These are phyloP conservation scores for Acanthamoeba castellanii DNA, from an alignment of 208 protist species.

Conservation along the genomic window DNA sequence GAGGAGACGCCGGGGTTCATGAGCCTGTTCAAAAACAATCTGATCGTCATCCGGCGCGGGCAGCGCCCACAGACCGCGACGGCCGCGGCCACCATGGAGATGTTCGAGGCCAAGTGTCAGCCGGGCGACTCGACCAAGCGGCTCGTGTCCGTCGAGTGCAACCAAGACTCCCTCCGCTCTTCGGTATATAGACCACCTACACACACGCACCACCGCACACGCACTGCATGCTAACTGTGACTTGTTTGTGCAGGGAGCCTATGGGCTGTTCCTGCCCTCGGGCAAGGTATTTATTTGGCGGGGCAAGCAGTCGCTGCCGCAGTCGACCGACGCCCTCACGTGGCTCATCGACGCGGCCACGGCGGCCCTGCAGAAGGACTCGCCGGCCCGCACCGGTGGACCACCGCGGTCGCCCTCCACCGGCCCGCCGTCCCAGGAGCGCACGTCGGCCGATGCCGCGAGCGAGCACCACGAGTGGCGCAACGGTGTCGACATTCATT, in stretches of 20 bases:
- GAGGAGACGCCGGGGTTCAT: conserved; percentile 9
- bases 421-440: not conserved
- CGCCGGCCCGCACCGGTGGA: too few species aligned
- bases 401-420: not conserved
- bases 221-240: not conserved
- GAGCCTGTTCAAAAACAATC: not conserved
- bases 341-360: not conserved
- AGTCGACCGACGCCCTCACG: not conserved
- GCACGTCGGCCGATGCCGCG: too few species aligned
- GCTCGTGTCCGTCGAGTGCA: conserved; percentile 23
- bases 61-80: not conserved
- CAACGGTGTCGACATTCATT: not conserved
- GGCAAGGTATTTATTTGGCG: conserved; percentile 13
- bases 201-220: not conserved
- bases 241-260: not conserved
- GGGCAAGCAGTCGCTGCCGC: not conserved
- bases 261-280: not conserved
- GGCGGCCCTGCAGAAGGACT: not conserved
- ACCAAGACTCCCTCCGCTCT: not conserved
- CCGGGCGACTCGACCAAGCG: not conserved
- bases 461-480: not conserved
- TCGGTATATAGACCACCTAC: not conserved
- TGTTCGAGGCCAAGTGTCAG: conserved; percentile 1
- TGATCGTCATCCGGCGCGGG: not conserved
- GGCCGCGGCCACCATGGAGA: not conserved